Base-by-base conservation (phyloP, 2,329 filamentous ascomycete species). In the Fusarium decemcellulare region DNA sequence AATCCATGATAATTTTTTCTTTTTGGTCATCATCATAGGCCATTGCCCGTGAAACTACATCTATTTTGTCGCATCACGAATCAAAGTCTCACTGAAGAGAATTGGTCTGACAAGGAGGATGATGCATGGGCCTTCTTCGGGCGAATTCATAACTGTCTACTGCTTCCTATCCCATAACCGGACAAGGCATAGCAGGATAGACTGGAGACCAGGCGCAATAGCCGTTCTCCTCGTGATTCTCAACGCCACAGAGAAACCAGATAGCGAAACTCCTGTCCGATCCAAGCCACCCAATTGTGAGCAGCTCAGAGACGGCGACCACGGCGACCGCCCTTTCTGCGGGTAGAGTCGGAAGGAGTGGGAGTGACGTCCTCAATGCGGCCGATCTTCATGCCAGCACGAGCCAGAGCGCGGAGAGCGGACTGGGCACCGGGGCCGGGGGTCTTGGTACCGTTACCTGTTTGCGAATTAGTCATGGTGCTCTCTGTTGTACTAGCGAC, bases 251-350 rank as follows among this genome's bases (percentile, higher is more conserved):
- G 83, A 83, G 78, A 84, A 81, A 82, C 84, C 84, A 86, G 81
- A 83, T 80, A 80, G 77, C 76, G 76, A 78, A 80, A 78, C 75
- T 79, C 78, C 76, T 77, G 76, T 76, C 75, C 76, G 75, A 76
- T 72, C 74, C 72, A 76, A 75, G 71, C 71, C 66, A 72, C 65
- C 70, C 63, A 75, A 60, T 53, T 56, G 63, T 55, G 66, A 71
- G 63, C 40, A 68, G 70, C 86, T 93, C 89, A 99, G 86, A 99
- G 93, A 97, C 96, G 95, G 88, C 96, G 96, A 98, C 96, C 96
- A 93, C 96, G 95, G 87, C 96, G 95, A 98, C 96, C 96, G 89
- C 96, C 96, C 94, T 99, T 99, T 89, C 95, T 95, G 88, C 96
- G 93, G 81, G 96, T 99, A 85, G 94, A 97, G 87, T 99, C 96